phyloP scores from a whole-genome alignment of 176 grass and related monocot species.

The Paspalum vaginatum region DNA sequence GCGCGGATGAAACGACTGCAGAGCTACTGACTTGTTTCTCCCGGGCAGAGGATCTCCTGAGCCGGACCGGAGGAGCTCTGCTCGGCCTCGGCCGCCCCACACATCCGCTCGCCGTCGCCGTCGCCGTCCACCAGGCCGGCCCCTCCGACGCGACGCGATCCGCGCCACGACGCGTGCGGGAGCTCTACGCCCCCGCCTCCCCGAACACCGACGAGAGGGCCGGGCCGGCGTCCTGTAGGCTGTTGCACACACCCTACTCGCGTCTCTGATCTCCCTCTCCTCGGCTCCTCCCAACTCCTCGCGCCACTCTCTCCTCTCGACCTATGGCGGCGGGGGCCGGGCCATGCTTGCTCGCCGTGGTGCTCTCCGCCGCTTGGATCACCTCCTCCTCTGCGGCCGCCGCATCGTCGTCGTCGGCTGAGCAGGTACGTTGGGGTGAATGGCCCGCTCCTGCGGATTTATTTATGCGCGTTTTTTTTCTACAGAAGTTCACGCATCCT shows the following conservation, averaged over 20 bases:
- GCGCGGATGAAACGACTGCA: no score
- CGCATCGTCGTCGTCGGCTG: neutral
- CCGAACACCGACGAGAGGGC: neutral
- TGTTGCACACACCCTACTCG: neutral
- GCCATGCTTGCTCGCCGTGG: slow-evolving; percentile 31
- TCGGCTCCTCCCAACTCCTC: neutral
- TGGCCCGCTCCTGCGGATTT: neutral
- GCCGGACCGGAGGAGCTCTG: no score
- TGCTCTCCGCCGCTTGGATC: slow-evolving; percentile 23
- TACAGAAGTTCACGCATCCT: neutral
- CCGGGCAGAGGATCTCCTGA: no score
- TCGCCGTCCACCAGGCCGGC: neutral
- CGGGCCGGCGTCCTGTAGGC: neutral
- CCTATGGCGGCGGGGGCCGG: slow-evolving; percentile 17
- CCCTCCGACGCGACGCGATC: neutral
- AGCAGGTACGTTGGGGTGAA: slow-evolving; percentile 14
- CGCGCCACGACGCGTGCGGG: neutral
- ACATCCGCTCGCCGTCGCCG: neutral
- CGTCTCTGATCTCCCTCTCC: neutral
- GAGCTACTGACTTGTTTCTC: no score
- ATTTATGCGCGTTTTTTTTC: neutral
- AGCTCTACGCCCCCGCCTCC: neutral
- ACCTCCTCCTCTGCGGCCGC: neutral
- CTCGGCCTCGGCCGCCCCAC: no score
- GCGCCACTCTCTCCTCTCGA: neutral